These are phyloP conservation scores for Metarhizium sp. DNA, from an alignment of 2,329 filamentous ascomycete species.

Conservation along the genomic window DNA sequence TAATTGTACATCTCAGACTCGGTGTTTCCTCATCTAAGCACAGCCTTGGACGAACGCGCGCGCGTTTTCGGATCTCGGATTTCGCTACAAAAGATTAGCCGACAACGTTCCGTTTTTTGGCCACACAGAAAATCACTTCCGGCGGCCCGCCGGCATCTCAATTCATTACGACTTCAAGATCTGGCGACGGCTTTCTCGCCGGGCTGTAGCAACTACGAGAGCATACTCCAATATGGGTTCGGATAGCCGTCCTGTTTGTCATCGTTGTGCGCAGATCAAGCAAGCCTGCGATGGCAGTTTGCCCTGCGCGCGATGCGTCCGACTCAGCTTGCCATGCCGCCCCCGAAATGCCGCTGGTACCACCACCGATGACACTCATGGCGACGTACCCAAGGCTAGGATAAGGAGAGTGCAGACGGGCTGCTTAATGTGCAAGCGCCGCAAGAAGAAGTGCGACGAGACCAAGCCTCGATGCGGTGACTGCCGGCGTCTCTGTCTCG, in stretches of 20 bases:
- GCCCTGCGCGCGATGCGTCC: slow-evolving; percentile 23
- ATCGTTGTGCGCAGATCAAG: slow-evolving; percentile 26
- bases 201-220: not conserved
- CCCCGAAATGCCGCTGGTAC: slow-evolving; percentile 14
- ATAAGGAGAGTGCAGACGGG: slow-evolving; percentile 27
- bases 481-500: slow-evolving; percentile 25
- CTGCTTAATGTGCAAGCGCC: slow-evolving; percentile 33
- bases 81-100: not conserved
- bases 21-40: not conserved
- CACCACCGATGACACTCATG: slow-evolving; percentile 3
- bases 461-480: slow-evolving; percentile 30
- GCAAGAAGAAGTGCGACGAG: slow-evolving; percentile 40
- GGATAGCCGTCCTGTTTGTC: slow-evolving; percentile 20
- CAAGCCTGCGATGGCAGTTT: slow-evolving; percentile 24
- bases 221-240: slow-evolving; percentile 14
- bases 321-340: slow-evolving; percentile 22
- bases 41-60: not conserved
- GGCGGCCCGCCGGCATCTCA: not conserved
- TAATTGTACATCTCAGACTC: not conserved
- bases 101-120: not conserved
- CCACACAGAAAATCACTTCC: not conserved
- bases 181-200: not conserved
- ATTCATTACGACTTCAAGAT: not conserved
- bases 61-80: not conserved
- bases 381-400: slow-evolving; percentile 21